Base-by-base conservation (phyloP, 805 yeast species). In the Metschnikowia drakensbergensis region DNA sequence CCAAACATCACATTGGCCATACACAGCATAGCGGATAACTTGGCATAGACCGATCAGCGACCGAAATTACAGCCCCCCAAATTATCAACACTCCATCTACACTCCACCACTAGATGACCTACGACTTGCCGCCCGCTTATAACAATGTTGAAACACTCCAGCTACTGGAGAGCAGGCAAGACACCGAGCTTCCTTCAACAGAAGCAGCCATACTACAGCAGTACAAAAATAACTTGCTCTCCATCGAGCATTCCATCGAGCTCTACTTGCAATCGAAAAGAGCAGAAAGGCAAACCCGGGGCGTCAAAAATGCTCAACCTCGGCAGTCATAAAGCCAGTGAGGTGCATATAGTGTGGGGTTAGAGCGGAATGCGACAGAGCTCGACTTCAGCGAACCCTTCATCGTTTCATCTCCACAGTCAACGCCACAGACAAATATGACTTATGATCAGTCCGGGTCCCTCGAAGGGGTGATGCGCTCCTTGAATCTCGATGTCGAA, bases 391-490 rank as follows among this genome's bases (percentile, higher is more conserved):
- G 35, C 22, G 4, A 33, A 13, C 25, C 17, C 36, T 8, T 17
- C 13, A 33, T 7, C 36, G 13, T 4, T n/a, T 7, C 23, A 13
- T 17, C n/a, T 33, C 23, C 25, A 2, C 23, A 10, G 6, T 4
- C 11, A 38, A n/a, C 41, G 8, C 41, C 30, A 32, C 7, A 42
- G 9, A 33, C 26, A 32, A 40, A 35, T 6, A 46, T 46, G 48
- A 40, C 39, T n/a, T 7, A 37, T 22, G 36, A 40, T 13, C 31
- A 33, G 10, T 26, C 43, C 13, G 54, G 39, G 28, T 36, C 51
- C 8, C 50, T 57, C 25, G 29, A 45, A 7, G 58, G 58, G 7
- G 48, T 42, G 17, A 57, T 57, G 61, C 38, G 40, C 31, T 34
- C 51, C 2, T 52, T 57, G 37, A 57, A 57, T 26, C 41, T 55